Evolutionary conservation across 169 alveolate species (phyloP).

Genomic region (Plasmodium blacklocki): DNA sequence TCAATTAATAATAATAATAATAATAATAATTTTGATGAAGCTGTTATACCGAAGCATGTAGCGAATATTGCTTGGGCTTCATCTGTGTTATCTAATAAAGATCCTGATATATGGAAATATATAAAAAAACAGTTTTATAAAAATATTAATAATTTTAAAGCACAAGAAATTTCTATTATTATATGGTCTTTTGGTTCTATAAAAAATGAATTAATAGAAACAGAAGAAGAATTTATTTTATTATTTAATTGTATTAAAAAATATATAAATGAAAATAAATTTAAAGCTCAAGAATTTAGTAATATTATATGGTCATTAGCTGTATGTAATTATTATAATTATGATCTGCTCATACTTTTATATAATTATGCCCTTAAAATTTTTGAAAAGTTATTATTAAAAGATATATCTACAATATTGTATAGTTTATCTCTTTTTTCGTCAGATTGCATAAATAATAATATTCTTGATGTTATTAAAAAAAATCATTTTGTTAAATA

Average conservation of each 20-base stretch:
- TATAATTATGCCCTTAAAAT: conserved; percentile 59
- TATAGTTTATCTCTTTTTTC: conserved; percentile 68
- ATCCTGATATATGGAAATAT: conserved; percentile 24
- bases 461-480: conserved; percentile 22
- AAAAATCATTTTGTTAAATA: conserved; percentile 8
- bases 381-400: conserved; percentile 25
- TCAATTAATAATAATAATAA: not conserved
- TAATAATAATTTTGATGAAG: too few relatives aligned
- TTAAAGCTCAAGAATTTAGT: conserved; percentile 73
- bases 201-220: conserved; percentile 25
- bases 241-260: conserved; percentile 21
- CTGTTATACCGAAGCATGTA: conserved; percentile 42
- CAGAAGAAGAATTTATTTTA: conserved; percentile 31
- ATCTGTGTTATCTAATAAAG: conserved; percentile 36
- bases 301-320: conserved; percentile 66
- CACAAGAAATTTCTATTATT: conserved; percentile 61
- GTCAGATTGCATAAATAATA: conserved; percentile 25
- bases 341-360: conserved; percentile 26
- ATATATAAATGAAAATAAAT: conserved; percentile 25
- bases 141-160: conserved; percentile 35
- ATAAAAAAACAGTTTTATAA: conserved; percentile 57
- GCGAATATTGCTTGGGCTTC: conserved; percentile 75
- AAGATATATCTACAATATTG: conserved; percentile 45
- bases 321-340: conserved; percentile 30
- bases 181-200: conserved; percentile 69